phyloP scores from a whole-genome alignment of 768 basidiomycete genomes.

The Agaricus bisporus region DNA sequence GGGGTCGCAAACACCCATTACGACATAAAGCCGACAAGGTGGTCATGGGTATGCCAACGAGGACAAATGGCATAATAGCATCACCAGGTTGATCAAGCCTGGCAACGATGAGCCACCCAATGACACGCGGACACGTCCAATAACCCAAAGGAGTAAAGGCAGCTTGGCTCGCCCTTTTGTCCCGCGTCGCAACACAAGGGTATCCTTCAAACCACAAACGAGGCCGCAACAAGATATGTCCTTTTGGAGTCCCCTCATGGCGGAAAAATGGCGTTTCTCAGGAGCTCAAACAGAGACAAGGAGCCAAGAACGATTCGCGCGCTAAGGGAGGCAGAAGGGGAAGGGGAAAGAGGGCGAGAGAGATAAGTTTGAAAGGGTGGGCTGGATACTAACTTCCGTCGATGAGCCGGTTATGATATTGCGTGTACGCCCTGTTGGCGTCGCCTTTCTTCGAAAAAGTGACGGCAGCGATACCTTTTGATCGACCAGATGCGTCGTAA shows the following conservation, averaged over 20 bases:
- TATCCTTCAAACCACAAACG: background rate
- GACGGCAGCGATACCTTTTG: constrained; percentile 87
- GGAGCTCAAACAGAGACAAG: constrained; percentile 33
- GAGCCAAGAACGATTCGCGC: constrained; percentile 34
- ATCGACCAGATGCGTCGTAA: constrained; percentile 80
- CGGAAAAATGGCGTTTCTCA: background rate
- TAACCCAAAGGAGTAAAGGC: background rate
- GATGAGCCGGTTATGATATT: constrained; percentile 98
- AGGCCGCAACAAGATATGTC: background rate
- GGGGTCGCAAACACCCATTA: background rate
- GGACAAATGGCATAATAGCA: background rate
- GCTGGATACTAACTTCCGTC: constrained; percentile 99
- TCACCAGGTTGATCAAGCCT: constrained; percentile 39
- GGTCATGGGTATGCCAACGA: background rate
- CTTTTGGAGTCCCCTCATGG: background rate
- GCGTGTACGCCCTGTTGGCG: constrained; percentile 84
- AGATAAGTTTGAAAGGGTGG: constrained; percentile 35
- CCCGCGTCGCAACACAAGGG: background rate
- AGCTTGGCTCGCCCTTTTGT: background rate
- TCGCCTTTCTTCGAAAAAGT: constrained; percentile 83
- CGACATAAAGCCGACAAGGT: background rate
- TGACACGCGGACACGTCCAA: constrained; percentile 2
- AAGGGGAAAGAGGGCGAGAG: constrained; percentile 14
- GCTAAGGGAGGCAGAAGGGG: constrained; percentile 14
- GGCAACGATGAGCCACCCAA: constrained; percentile 17